phyloP scores from a whole-genome alignment of 164 flowering plant genomes.

The Vitis vinifera region ASM3070453v1 NC_081822.1:35361001-35361500 shows the following conservation, averaged over 20 bases:
- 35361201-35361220: conserved; percentile 37
- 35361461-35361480: conserved; percentile 31
- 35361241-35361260: conserved; percentile 27
- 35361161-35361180: too few species aligned
- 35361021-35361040: too few species aligned
- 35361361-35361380: conserved; percentile 59
- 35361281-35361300: too few species aligned
- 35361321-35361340: conserved; percentile 38
- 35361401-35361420: conserved; percentile 45
- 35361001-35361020: too few species aligned
- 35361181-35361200: too few species aligned
- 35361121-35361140: too few species aligned
- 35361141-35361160: too few species aligned
- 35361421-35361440: conserved; percentile 41
- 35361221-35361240: conserved; percentile 40
- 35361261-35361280: conserved; percentile 25
- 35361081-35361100: too few species aligned
- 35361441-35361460: conserved; percentile 58
- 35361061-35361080: too few species aligned
- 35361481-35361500: conserved; percentile 50
- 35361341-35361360: conserved; percentile 74
- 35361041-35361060: too few species aligned
- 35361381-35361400: conserved; percentile 47
- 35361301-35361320: conserved; percentile 30
- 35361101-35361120: conserved; percentile 6